Percentiles rank a stretch among this genome's conserved stretches.
Evolutionary conservation across 441 rosid species (phyloP).

Genomic region (Populus hybrid): DNA sequence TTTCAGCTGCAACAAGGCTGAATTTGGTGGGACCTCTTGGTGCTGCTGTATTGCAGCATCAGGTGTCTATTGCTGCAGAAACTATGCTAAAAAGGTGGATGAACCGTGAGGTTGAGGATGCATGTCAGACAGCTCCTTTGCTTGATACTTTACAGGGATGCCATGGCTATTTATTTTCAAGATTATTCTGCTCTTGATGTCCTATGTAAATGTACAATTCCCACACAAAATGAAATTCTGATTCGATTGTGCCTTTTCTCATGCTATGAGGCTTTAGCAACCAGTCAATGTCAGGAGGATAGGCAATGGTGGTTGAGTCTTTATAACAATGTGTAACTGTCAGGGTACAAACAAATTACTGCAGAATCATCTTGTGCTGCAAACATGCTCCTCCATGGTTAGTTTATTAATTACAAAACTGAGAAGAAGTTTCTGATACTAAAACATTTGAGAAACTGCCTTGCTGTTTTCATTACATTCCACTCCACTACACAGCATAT

Average conservation of each 20-base stretch:
- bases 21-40: conserved; percentile 76
- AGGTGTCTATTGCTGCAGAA: conserved; percentile 59
- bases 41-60: conserved; percentile 78
- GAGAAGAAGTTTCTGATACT: background rate
- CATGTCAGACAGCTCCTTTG: conserved; percentile 79
- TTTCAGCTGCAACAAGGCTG: conserved; percentile 85
- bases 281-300: background rate
- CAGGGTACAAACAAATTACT: background rate
- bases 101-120: conserved; percentile 61
- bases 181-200: conserved; percentile 73
- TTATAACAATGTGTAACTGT: background rate
- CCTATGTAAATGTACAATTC: background rate
- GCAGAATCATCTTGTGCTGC: background rate
- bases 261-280: background rate
- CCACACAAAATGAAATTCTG: background rate
- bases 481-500: background rate
- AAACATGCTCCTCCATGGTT: background rate
- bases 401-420: background rate
- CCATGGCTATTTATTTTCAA: conserved; percentile 77
- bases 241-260: background rate
- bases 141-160: conserved; percentile 78
- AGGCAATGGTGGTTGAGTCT: no score
- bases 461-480: background rate
- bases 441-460: background rate
- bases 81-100: conserved; percentile 51